phyloP scores from a whole-genome alignment of 768 basidiomycete genomes.

The Lepiota venenata region DNA sequence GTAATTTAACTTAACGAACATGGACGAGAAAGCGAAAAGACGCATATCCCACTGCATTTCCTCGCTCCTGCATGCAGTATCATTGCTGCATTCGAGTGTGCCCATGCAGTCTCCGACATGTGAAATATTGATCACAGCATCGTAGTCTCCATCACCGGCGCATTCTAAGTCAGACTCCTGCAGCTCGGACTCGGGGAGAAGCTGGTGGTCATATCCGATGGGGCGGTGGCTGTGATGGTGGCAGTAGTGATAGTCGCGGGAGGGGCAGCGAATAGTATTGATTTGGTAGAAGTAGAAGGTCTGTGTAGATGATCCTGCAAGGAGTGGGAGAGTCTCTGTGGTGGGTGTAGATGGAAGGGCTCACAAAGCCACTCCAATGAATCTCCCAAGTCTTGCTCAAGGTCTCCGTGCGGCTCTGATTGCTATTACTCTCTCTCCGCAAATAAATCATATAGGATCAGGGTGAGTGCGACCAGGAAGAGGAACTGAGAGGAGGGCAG shows the following conservation, averaged over 20 bases:
- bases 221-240: slow-evolving; percentile 8
- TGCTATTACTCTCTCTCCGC: slow-evolving; percentile 9
- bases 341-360: neutral
- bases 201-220: neutral
- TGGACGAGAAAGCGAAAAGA: slow-evolving; percentile 13
- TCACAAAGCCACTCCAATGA: slow-evolving; percentile 60
- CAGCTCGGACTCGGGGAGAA: slow-evolving; percentile 1
- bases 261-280: neutral
- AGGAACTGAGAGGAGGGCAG: slow-evolving; percentile 7
- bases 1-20: neutral
- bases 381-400: slow-evolving; percentile 28
- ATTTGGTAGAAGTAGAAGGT: neutral
- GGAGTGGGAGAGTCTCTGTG: slow-evolving; percentile 32
- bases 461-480: slow-evolving; percentile 13
- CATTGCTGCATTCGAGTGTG: slow-evolving; percentile 78
- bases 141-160: slow-evolving; percentile 20
- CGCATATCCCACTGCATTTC: slow-evolving; percentile 91
- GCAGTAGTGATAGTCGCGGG: neutral
- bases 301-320: slow-evolving; percentile 40
- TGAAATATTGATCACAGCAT: slow-evolving; percentile 74
- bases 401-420: slow-evolving; percentile 11
- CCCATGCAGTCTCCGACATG: slow-evolving; percentile 89
- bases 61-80: slow-evolving; percentile 80
- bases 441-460: slow-evolving; percentile 11
- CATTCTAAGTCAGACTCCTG: neutral